Percentiles rank a stretch among this genome's conserved stretches.
These are phyloP conservation scores for Herpetomonas tarakana DNA, from an alignment of 208 protist species.

Conservation along the genomic window DNA sequence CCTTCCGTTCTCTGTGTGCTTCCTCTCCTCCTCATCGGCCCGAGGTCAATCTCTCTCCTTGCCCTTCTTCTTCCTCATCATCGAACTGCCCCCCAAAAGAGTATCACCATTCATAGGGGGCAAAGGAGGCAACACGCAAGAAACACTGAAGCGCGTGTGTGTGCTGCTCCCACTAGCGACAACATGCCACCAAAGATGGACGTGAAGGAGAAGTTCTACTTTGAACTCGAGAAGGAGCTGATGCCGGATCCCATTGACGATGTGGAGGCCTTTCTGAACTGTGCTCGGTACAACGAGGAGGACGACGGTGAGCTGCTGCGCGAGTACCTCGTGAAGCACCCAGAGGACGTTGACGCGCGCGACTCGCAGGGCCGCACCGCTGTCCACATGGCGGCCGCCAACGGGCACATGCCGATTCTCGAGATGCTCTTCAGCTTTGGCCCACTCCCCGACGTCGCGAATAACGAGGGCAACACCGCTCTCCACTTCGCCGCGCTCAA, in stretches of 20 bases:
- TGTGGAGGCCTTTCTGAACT: constrained; percentile 77
- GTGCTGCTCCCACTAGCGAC: too few species aligned
- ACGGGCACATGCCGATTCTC: constrained; percentile 73
- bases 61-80: too few species aligned
- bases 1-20: too few species aligned
- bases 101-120: too few species aligned
- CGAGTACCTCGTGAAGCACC: constrained; percentile 44
- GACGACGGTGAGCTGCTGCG: constrained; percentile 49
- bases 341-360: constrained; percentile 45
- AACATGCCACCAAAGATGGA: background rate
- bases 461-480: constrained; percentile 83
- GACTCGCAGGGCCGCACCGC: constrained; percentile 81
- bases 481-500: constrained; percentile 89
- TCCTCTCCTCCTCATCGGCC: too few species aligned
- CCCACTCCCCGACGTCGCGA: constrained; percentile 59
- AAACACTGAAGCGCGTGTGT: too few species aligned
- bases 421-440: constrained; percentile 66
- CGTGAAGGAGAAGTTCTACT: constrained; percentile 3
- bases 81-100: too few species aligned
- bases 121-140: too few species aligned
- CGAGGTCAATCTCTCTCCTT: too few species aligned
- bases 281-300: constrained; percentile 82
- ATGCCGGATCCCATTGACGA: constrained; percentile 48
- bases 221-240: constrained; percentile 21
- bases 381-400: constrained; percentile 84